These are phyloP conservation scores for Viridothelium virens DNA, from an alignment of 495 filamentous ascomycete genomes.

Conservation along the genomic window DNA sequence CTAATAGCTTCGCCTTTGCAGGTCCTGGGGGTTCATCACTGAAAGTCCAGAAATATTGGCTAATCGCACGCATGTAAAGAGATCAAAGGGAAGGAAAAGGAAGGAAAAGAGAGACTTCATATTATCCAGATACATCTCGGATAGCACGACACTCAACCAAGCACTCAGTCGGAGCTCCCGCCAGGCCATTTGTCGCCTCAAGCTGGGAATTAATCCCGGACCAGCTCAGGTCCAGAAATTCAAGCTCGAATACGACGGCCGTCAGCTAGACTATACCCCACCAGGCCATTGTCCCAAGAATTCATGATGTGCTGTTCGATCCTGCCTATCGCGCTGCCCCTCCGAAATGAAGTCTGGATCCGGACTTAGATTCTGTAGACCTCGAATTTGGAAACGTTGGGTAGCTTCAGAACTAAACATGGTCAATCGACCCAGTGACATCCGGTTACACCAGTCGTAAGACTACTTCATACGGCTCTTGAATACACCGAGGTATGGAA, in stretches of 20 bases:
- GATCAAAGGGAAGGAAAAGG: too few relatives aligned
- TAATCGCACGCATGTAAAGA: too few relatives aligned
- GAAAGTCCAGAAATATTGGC: too few relatives aligned
- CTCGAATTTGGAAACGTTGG: background rate
- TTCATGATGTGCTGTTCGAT: background rate
- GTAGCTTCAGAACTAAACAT: background rate
- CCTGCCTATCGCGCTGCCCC: background rate
- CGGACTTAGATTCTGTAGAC: background rate
- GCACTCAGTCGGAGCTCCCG: background rate
- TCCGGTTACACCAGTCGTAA: background rate
- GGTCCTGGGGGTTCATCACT: too few relatives aligned
- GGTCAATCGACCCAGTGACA: background rate
- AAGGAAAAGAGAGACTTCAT: background rate
- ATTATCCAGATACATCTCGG: background rate
- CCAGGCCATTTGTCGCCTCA: background rate
- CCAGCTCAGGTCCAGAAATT: background rate
- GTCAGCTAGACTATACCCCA: background rate
- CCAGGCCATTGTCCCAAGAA: background rate
- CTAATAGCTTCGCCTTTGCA: too few relatives aligned
- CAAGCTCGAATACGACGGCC: background rate
- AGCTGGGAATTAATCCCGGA: background rate
- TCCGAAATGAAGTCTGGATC: background rate
- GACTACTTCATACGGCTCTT: background rate
- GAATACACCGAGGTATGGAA: background rate
- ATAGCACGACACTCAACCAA: slow-evolving; percentile 1